Percentiles rank a stretch among this genome's conserved stretches.
Conservation (phyloP, 805 yeast species). For the Monosporozyma aquatica region DNA sequence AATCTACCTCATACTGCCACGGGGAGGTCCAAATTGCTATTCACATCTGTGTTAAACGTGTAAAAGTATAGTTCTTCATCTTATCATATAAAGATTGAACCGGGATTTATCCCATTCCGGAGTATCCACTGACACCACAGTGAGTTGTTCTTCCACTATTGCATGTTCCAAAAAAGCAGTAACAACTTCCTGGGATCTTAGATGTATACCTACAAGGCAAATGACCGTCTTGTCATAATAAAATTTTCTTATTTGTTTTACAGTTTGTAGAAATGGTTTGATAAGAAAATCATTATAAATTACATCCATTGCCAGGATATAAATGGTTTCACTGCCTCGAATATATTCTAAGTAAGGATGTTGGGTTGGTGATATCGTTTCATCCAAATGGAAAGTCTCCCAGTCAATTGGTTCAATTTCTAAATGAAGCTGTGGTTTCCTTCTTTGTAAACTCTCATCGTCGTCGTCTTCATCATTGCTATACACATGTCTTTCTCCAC, state of each 20-base stretch:
- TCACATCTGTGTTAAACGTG: too few species aligned
- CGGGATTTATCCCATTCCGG: conserved; percentile 14
- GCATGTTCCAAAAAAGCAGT: conserved; percentile 23
- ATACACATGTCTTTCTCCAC: too few species aligned
- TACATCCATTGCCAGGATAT: conserved; percentile 30
- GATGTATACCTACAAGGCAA: conserved; percentile 25
- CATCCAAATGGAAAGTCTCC: conserved; percentile 21
- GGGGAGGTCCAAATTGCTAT: too few species aligned
- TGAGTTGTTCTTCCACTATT: conserved; percentile 14
- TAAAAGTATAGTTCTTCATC: too few species aligned
- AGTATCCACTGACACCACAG: conserved; percentile 15
- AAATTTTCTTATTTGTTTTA: conserved; percentile 11
- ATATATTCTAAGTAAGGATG: conserved; percentile 4
- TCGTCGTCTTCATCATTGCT: neutral
- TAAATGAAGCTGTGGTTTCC: conserved; percentile 4
- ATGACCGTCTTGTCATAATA: conserved; percentile 4
- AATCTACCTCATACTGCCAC: too few species aligned
- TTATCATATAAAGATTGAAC: conserved; percentile 18
- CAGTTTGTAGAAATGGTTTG: conserved; percentile 23
- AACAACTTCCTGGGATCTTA: conserved; percentile 26
- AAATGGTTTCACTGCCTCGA: conserved; percentile 7
- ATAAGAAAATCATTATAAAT: conserved; percentile 30
- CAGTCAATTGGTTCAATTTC: conserved; percentile 27
- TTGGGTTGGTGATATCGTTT: neutral
- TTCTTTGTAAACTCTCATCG: neutral